Evolutionary conservation across 306 rosid species (phyloP).

Genomic region (Acacia melanoxylon): DNA sequence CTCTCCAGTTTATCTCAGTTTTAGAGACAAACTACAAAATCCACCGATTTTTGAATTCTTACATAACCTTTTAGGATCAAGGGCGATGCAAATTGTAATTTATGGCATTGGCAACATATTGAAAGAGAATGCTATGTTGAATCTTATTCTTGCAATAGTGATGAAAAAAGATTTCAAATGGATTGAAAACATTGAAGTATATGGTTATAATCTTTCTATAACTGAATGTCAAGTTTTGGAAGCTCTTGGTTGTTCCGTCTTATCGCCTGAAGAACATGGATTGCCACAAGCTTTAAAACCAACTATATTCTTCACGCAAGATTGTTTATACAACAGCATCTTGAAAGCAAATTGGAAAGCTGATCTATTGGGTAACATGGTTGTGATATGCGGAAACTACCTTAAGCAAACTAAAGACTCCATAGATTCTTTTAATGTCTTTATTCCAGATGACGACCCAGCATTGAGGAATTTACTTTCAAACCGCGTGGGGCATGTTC

Average conservation of each 20-base stretch:
- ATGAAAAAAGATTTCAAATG: not conserved
- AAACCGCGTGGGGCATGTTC: slow-evolving; percentile 11
- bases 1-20: not conserved
- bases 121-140: not conserved
- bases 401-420: slow-evolving; percentile 36
- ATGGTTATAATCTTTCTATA: not conserved
- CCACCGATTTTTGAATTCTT: not conserved
- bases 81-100: not conserved
- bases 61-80: not conserved
- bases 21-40: not conserved
- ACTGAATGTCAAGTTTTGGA: not conserved
- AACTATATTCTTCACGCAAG: not conserved
- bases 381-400: slow-evolving; percentile 30
- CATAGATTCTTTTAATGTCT: no score
- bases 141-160: not conserved
- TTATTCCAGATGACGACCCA: no score
- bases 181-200: not conserved
- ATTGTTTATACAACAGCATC: not conserved
- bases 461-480: no score
- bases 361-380: not conserved
- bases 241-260: not conserved
- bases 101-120: not conserved
- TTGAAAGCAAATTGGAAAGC: not conserved
- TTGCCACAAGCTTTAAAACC: not conserved
- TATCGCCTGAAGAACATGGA: not conserved